These are phyloP conservation scores for Nothomitra cinnamomea DNA, from an alignment of 2,329 filamentous ascomycete species.

Conservation along the genomic window DNA sequence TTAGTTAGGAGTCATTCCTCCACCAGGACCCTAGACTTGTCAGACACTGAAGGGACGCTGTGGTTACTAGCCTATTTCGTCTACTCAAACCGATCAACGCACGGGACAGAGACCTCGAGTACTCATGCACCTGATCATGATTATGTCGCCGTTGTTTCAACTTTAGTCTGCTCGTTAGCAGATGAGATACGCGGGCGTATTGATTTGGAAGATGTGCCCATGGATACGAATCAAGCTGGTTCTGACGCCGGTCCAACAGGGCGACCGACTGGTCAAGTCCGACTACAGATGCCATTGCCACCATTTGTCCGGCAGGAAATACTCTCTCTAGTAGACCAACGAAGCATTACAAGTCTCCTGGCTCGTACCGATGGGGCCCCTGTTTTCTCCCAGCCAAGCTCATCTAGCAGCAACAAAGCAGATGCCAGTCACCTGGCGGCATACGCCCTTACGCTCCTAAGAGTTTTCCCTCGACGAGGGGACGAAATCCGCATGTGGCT, in stretches of 20 bases:
- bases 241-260: constrained; percentile 18
- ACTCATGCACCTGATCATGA: constrained; percentile 30
- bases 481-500: constrained; percentile 93
- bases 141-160: constrained; percentile 38
- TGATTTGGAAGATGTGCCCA: constrained; percentile 18
- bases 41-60: constrained; percentile 25
- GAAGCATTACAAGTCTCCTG: constrained; percentile 51
- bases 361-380: constrained; percentile 20
- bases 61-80: constrained; percentile 44
- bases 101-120: constrained; percentile 21
- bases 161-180: constrained; percentile 37
- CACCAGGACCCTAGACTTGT: constrained; percentile 14
- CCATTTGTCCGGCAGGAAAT: constrained; percentile 49
- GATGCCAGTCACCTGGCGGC: constrained; percentile 63
- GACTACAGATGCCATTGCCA: constrained; percentile 23
- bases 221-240: constrained; percentile 12
- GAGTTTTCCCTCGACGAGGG: constrained; percentile 63
- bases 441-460: constrained; percentile 70
- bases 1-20: constrained; percentile 10
- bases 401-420: constrained; percentile 22
- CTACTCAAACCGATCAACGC: constrained; percentile 35
- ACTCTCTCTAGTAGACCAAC: constrained; percentile 53
- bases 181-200: constrained; percentile 34
- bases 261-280: constrained; percentile 15
- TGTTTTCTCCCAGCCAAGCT: constrained; percentile 12